phyloP scores from a whole-genome alignment of 768 basidiomycete genomes.

The Boletus reticuloceps region DNA sequence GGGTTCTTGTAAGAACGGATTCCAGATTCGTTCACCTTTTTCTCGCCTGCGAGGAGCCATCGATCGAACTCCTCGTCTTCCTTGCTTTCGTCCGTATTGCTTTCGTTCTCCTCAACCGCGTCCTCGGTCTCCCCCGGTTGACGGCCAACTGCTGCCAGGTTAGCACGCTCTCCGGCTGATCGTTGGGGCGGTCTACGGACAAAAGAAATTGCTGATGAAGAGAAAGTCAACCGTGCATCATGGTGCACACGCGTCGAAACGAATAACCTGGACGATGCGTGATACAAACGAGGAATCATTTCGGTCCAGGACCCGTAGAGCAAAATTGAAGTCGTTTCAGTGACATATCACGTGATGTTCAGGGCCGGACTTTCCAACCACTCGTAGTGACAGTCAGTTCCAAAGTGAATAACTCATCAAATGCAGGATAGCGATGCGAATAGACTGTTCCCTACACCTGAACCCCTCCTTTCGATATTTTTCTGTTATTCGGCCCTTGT shows the following conservation, averaged over 20 bases:
- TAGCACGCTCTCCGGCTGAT: conserved; percentile 1
- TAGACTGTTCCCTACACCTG: not conserved
- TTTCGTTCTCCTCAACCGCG: conserved; percentile 1
- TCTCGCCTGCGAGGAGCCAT: conserved; percentile 13
- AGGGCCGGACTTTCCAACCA: conserved; percentile 11
- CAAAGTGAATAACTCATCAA: no score
- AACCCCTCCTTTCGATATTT: conserved; percentile 42
- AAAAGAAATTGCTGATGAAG: conserved; percentile 16
- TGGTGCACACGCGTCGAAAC: conserved; percentile 6
- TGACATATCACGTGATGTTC: conserved; percentile 22
- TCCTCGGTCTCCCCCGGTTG: conserved; percentile 3
- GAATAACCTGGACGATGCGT: conserved; percentile 8
- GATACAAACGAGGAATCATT: conserved; percentile 25
- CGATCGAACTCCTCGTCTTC: conserved; percentile 17
- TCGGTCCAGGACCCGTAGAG: not conserved
- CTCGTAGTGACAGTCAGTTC: no score
- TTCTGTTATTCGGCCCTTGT: conserved; percentile 52
- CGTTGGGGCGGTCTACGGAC: conserved; percentile 12
- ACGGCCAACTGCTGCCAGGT: not conserved
- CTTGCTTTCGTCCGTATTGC: not conserved
- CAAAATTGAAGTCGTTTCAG: conserved; percentile 18
- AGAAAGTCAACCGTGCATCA: conserved; percentile 18
- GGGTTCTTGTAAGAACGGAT: conserved; percentile 13
- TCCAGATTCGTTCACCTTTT: conserved; percentile 17
- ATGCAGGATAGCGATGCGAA: not conserved